These are phyloP conservation scores for Citeromyces nyonsensis DNA, from an alignment of 805 yeast species.

Conservation along the genomic window DNA sequence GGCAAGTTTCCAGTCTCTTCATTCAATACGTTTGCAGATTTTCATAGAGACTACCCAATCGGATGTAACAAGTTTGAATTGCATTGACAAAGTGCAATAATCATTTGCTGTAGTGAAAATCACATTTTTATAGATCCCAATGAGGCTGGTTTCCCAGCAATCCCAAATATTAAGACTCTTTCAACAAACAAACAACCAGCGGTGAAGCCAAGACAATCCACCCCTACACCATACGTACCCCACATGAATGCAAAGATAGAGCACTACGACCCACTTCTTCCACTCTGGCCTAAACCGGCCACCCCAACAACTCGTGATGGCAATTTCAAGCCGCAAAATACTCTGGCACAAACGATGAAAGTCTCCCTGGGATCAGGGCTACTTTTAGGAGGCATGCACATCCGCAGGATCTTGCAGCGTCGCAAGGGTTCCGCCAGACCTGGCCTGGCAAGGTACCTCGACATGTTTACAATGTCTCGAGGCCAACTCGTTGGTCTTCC, in stretches of 20 bases:
- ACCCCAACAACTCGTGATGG: slow-evolving; percentile 1
- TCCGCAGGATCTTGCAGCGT: slow-evolving; percentile 17
- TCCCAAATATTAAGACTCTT: too few relatives aligned
- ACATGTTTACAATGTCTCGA: slow-evolving; percentile 12
- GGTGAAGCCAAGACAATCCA: too few relatives aligned
- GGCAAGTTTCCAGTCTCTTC: too few relatives aligned
- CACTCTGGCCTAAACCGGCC: slow-evolving; percentile 10
- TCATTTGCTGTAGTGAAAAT: too few relatives aligned
- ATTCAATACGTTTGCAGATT: too few relatives aligned
- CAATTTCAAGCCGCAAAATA: slow-evolving; percentile 12
- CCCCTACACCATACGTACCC: neutral
- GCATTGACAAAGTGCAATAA: too few relatives aligned
- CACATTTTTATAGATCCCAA: too few relatives aligned
- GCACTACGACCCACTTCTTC: slow-evolving; percentile 10
- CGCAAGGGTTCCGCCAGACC: slow-evolving; percentile 21
- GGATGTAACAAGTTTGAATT: too few relatives aligned
- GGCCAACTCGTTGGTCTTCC: slow-evolving; percentile 17
- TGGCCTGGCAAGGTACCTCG: slow-evolving; percentile 16
- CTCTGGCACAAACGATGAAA: slow-evolving; percentile 13
- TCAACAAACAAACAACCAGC: too few relatives aligned
- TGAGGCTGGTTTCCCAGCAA: too few relatives aligned
- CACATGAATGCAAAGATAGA: neutral
- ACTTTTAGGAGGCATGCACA: slow-evolving; percentile 18
- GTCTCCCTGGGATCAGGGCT: slow-evolving; percentile 13
- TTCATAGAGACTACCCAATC: too few relatives aligned